Evolutionary conservation across 1,139 yeast species (phyloP).

Genomic region (Taphrina flavorubra): DNA sequence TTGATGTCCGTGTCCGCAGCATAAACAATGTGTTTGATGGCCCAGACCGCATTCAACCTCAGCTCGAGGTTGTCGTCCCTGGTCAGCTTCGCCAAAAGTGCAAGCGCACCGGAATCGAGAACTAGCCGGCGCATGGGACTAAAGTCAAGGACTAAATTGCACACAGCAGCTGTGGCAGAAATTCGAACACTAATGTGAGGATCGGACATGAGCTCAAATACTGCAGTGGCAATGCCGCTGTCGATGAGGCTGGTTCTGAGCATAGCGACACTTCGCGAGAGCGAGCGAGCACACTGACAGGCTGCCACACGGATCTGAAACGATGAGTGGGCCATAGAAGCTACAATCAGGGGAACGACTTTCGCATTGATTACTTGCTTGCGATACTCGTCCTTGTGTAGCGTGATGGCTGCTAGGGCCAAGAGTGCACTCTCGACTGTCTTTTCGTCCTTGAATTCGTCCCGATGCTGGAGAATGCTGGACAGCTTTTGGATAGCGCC

Average conservation of each 20-base stretch:
- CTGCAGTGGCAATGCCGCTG: conserved; percentile 59
- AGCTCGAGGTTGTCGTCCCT: conserved; percentile 52
- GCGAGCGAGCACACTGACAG: conserved; percentile 68
- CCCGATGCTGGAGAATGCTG: conserved; percentile 46
- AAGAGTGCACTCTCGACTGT: conserved; percentile 48
- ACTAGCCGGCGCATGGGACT: conserved; percentile 68
- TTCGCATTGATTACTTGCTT: conserved; percentile 51
- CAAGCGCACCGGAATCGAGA: conserved; percentile 62
- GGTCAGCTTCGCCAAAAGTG: conserved; percentile 56
- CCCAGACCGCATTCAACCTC: conserved; percentile 61
- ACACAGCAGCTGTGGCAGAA: conserved; percentile 69
- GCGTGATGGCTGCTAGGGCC: conserved; percentile 52
- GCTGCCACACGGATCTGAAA: conserved; percentile 53
- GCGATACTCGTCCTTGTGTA: conserved; percentile 51
- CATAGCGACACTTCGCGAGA: conserved; percentile 74
- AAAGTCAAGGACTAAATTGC: conserved; percentile 80
- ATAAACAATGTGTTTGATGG: conserved; percentile 62
- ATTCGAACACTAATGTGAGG: conserved; percentile 56
- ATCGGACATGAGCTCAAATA: conserved; percentile 55
- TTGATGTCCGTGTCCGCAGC: conserved; percentile 54
- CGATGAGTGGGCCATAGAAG: conserved; percentile 46
- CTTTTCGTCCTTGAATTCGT: conserved; percentile 45
- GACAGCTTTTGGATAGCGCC: conserved; percentile 50
- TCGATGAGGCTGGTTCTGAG: conserved; percentile 72
- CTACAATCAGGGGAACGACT: conserved; percentile 49